A percentile compares a stretch with the other conserved stretches of the same genome.
Evolutionary conservation across 2,329 filamentous ascomycete species (phyloP).

Genomic region (Aspergillus pseudoviridinutans): DNA sequence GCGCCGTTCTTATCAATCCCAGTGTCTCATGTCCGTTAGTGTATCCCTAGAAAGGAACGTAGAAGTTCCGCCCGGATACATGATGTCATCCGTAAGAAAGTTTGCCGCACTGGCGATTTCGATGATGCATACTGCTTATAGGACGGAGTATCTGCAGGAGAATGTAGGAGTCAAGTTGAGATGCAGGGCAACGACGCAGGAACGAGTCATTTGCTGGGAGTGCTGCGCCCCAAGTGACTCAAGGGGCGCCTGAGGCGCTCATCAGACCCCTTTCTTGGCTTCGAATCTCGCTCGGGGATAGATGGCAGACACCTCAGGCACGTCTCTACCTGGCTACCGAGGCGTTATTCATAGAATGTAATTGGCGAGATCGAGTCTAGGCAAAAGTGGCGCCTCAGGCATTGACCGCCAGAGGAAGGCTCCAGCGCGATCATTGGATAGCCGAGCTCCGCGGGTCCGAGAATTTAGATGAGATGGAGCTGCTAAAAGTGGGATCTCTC

Average conservation of each 20-base stretch:
- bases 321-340: no score
- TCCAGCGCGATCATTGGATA: not conserved
- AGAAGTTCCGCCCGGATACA: not conserved
- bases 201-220: no score
- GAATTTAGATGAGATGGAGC: no score
- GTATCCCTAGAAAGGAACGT: not conserved
- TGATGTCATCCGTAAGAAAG: not conserved
- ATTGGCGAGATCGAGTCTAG: no score
- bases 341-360: no score
- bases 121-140: no score
- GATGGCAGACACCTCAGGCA: not conserved
- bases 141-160: no score
- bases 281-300: not conserved
- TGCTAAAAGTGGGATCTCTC: not conserved
- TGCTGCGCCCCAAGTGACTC: not conserved
- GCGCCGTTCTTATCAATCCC: no score
- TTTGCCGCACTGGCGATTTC: not conserved
- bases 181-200: no score
- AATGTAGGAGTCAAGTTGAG: no score
- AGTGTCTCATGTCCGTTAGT: no score
- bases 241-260: not conserved
- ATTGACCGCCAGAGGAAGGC: not conserved
- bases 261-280: not conserved
- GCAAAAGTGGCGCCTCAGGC: not conserved
- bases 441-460: no score